phyloP scores from a whole-genome alignment of 1,284 basidiomycete species.

The Takashimella tepidaria region DNA sequence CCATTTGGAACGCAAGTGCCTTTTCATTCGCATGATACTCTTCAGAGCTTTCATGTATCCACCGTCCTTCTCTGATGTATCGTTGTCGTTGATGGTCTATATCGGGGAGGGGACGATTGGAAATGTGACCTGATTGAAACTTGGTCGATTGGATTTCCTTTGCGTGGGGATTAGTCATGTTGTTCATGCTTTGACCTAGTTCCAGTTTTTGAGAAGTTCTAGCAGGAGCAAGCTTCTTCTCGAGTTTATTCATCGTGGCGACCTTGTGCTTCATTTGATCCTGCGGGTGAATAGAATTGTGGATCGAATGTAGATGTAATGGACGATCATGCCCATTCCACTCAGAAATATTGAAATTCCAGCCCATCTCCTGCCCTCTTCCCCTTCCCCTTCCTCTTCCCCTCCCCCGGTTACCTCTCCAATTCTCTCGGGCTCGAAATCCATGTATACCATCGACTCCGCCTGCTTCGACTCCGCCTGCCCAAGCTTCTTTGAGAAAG shows the following conservation, averaged over 20 bases:
- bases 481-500: constrained; percentile 63
- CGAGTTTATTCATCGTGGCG: constrained; percentile 34
- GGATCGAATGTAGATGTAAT: background rate
- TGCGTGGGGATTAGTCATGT: background rate
- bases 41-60: too few species aligned
- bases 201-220: background rate
- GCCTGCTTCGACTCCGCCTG: constrained; percentile 66
- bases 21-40: too few species aligned
- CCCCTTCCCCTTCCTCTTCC: constrained; percentile 52
- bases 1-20: background rate
- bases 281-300: background rate
- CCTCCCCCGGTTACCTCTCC: too few species aligned
- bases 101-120: too few species aligned
- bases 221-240: constrained; percentile 17
- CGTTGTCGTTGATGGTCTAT: background rate
- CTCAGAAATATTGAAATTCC: too few species aligned
- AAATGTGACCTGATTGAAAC: too few species aligned
- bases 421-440: too few species aligned
- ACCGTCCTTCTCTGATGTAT: background rate
- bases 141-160: background rate
- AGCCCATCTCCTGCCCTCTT: constrained; percentile 53
- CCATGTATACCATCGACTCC: background rate
- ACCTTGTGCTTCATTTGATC: background rate
- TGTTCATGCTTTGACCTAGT: background rate
- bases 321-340: constrained; percentile 19